phyloP scores from a whole-genome alignment of 148 eudicot genomes.

The Spergularia bocconei region DNA sequence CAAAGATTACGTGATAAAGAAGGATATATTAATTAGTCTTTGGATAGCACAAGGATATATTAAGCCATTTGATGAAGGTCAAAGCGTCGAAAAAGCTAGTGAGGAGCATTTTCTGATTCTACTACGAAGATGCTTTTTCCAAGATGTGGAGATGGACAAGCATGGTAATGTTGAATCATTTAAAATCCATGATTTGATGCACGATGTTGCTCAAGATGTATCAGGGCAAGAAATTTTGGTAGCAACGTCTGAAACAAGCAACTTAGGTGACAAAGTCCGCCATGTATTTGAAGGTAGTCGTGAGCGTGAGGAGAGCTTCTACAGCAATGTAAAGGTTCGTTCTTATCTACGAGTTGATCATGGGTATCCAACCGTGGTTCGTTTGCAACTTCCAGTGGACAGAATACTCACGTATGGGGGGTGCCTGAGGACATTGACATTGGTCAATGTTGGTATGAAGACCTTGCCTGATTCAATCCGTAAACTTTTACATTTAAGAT shows the following conservation, averaged over 20 bases:
- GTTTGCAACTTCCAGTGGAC: too few relatives aligned
- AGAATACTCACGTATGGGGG: too few relatives aligned
- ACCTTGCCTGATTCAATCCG: conserved; percentile 17
- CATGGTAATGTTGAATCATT: not conserved
- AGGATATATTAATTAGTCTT: not conserved
- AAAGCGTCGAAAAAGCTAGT: conserved; percentile 12
- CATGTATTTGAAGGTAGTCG: not conserved
- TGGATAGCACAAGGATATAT: conserved; percentile 26
- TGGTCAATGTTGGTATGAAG: not conserved
- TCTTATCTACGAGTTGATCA: not conserved
- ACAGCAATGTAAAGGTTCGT: not conserved
- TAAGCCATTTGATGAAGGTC: not conserved
- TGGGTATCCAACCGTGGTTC: too few relatives aligned
- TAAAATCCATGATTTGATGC: not conserved
- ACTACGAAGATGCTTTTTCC: conserved; percentile 25
- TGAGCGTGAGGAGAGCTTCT: not conserved
- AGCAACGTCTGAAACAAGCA: not conserved
- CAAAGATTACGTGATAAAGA: conserved; percentile 6
- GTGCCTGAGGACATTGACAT: too few relatives aligned
- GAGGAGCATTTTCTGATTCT: conserved; percentile 11
- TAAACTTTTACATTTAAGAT: conserved; percentile 22
- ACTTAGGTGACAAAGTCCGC: not conserved
- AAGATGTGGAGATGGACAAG: not conserved
- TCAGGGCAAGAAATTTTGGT: not conserved
- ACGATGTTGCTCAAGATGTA: not conserved